phyloP scores from a whole-genome alignment of 495 filamentous ascomycete genomes.

The Cercophora samala region DNA sequence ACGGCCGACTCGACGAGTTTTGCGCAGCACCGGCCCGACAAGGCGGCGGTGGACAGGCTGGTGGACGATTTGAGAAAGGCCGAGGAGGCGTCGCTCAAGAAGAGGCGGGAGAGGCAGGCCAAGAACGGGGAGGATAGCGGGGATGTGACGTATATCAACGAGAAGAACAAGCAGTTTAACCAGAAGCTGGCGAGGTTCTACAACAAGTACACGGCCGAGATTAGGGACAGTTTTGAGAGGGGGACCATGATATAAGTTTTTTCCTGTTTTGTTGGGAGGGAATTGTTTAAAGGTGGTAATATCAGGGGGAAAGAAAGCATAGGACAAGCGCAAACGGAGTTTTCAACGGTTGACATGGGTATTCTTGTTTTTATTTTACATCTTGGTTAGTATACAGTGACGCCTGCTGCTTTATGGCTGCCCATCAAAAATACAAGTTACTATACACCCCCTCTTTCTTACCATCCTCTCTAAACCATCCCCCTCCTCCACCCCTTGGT shows the following conservation, averaged over 20 bases:
- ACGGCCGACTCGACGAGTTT: slow-evolving; percentile 79
- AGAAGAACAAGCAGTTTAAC: slow-evolving; percentile 99
- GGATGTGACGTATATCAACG: slow-evolving; percentile 98
- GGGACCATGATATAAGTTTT: slow-evolving; percentile 73
- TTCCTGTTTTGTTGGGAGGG: slow-evolving; percentile 9
- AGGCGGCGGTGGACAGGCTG: slow-evolving; percentile 83
- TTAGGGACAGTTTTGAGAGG: slow-evolving; percentile 95
- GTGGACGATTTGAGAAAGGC: slow-evolving; percentile 84
- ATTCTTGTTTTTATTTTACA: slow-evolving; percentile 16
- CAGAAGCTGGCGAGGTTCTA: slow-evolving; percentile 93
- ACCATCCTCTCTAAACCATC: slow-evolving; percentile 59
- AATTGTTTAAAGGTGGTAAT: not conserved
- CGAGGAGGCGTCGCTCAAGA: slow-evolving; percentile 80
- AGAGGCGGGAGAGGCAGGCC: slow-evolving; percentile 71
- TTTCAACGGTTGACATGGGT: slow-evolving; percentile 10
- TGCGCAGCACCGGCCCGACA: slow-evolving; percentile 80
- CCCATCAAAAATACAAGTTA: not conserved
- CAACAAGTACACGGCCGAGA: slow-evolving; percentile 97
- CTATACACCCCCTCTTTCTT: not conserved
- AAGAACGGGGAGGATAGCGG: slow-evolving; percentile 70
- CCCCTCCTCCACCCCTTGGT: slow-evolving; percentile 73
- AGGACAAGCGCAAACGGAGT: slow-evolving; percentile 18
- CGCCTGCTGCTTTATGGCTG: not conserved
- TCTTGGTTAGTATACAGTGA: not conserved
- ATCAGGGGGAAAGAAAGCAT: not conserved